Evolutionary conservation across 371 early-diverging fungal species (phyloP), one percentile per base, ranked within the genome.

Genomic region (Choanephora cucurbitarum): DNA sequence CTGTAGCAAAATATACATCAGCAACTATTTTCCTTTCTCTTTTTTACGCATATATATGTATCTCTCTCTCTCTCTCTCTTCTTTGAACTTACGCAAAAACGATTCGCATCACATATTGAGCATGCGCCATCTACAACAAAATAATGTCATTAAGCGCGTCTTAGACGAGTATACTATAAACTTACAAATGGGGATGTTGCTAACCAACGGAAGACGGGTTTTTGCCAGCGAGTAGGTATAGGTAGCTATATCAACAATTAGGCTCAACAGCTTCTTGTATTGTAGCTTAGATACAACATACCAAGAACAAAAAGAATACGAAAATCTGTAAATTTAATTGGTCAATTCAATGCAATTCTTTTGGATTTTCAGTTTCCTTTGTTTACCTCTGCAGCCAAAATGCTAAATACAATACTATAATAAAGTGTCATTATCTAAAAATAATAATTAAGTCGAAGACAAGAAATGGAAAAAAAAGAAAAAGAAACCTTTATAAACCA

Each of bases 151-250:
- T 33, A 52, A 42, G 31, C 9, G 18, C 14, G 18, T 19, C 10
- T 39, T 33, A 47, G 42, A 24, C 23, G 47, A 37, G 4, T 14
- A 2, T 15, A 8, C 1, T 22, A n/a, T 22, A 5, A 8, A 8
- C 17, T 31, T 15, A 53, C 61, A 28, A 28, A 28, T 28, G 60
- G 69, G n/a, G 80, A 80, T 22, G 62, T 69, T 23, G 76, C 69
- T 34, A 81, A 44, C 69, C 76, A 79, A 23, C 75, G 77, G 42
- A 83, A 75, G 24, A 77, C 65, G 8, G 74, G 73, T 34, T 76
- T 76, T 60, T 82, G 65, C 82, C 80, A 82, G 18, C 71, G 67
- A 49, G 66, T 61, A 33, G 83, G 81, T 40, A 83, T 58, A 22
- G 83, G 83, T 19, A 82, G 55, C 83, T 83, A 32, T 7, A 8